Evolutionary conservation across 2,329 filamentous ascomycete species (phyloP), one percentile per base, ranked within the genome.

Genomic region (Arthrobotrys sphaeroides): DNA sequence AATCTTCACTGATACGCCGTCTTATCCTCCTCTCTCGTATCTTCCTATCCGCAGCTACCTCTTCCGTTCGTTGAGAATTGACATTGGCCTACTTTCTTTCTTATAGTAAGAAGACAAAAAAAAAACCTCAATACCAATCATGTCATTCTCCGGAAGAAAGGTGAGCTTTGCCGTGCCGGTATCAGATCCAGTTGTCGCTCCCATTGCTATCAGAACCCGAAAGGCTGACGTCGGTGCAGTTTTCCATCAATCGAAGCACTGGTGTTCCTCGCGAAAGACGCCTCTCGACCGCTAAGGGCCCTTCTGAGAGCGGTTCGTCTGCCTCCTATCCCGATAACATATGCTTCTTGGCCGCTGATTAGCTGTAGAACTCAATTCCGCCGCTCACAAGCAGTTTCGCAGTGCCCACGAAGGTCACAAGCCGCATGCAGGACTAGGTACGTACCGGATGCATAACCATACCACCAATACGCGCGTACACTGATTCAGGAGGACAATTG

Each of bases 321-420:
- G n/a, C 38, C n/a, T n/a, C 13, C 20, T 13, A 40, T 45, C 13
- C 24, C 7, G 22, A 18, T 31, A 18, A 26, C 22, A 18, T 20
- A 5, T 2, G 22, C 9, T 57, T 12, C 4, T 59, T 18, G 1
- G 18, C 13, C 28, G 40, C 65, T 69, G 6, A 69, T 22, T 53
- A 2, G n/a, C 18, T 26, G 2, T 59, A 96, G 93, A 97, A 85
- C 86, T 89, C 78, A 89, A 87, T 80, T 96, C 93, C 80, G 90
- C 91, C 82, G 91, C 93, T 81, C 94, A 97, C 83, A 88, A 90
- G 77, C 91, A 96, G 82, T 97, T 97, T 85, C 91, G 94, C 80
- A 89, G 89, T 81, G 92, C 92, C 78, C 94, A 97, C 83, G 92
- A 95, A 83, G 94, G 94, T 73, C 93, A 96, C 84, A 90, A 92